Conservation (phyloP, 257 asterid genomes). For the Jacaranda mimosifolia region DNA sequence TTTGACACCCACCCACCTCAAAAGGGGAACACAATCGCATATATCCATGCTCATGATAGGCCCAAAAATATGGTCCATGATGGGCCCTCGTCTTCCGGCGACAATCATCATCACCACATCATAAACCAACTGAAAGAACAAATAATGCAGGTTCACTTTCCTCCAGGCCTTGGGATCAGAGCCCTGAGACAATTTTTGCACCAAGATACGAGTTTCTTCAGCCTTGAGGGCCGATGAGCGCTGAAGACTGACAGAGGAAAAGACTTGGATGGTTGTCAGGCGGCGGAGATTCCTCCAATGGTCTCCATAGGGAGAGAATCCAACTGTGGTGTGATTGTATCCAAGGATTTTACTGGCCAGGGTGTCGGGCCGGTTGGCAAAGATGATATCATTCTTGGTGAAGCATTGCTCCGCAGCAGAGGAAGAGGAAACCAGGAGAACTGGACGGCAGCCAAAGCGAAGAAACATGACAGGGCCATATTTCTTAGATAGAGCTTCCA, state of each 20-base stretch:
- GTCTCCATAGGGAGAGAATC: constrained; percentile 45
- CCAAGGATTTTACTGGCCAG: constrained; percentile 38
- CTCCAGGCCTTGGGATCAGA: constrained; percentile 12
- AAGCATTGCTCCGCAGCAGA: constrained; percentile 49
- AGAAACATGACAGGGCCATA: constrained; percentile 51
- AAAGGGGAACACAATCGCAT: constrained; percentile 36
- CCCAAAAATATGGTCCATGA: constrained; percentile 34
- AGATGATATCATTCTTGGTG: constrained; percentile 40
- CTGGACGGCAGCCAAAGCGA: constrained; percentile 37
- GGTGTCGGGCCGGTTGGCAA: constrained; percentile 48
- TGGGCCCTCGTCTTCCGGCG: constrained; percentile 48
- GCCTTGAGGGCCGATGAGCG: constrained; percentile 33
- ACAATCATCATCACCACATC: constrained; percentile 42
- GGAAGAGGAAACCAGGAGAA: constrained; percentile 46
- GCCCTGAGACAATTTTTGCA: constrained; percentile 23
- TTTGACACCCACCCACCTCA: constrained; percentile 33
- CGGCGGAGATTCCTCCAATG: constrained; percentile 61
- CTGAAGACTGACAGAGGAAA: constrained; percentile 45
- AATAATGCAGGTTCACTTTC: constrained; percentile 35
- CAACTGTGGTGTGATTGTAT: constrained; percentile 46
- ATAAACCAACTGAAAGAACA: constrained; percentile 45
- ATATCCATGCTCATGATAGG: constrained; percentile 29
- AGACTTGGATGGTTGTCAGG: constrained; percentile 37
- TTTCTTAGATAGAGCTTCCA: constrained; percentile 43
- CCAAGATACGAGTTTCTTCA: constrained; percentile 41